These are phyloP conservation scores for Violaceomyces palustris DNA, from an alignment of 1,284 basidiomycete genomes.

Conservation along the genomic window DNA sequence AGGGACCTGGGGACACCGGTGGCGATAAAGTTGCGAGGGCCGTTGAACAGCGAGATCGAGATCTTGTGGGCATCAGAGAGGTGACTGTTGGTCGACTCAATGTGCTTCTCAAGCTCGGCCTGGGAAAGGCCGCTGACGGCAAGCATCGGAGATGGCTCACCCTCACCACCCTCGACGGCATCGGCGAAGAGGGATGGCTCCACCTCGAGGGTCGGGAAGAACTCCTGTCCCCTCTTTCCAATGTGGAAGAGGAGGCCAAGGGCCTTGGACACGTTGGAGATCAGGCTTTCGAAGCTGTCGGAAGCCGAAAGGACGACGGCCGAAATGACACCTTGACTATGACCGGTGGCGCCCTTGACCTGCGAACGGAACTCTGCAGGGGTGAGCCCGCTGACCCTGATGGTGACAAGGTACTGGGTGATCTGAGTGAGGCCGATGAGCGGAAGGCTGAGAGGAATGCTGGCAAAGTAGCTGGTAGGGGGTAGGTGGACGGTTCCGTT, in stretches of 20 bases:
- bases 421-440: slow-evolving; percentile 95
- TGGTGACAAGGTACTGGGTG: slow-evolving; percentile 79
- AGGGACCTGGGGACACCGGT: slow-evolving; percentile 88
- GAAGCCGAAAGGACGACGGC: slow-evolving; percentile 81
- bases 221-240: slow-evolving; percentile 85
- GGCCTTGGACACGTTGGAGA: slow-evolving; percentile 73
- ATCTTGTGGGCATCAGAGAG: slow-evolving; percentile 72
- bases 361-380: slow-evolving; percentile 74
- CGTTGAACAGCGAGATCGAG: slow-evolving; percentile 83
- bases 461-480: slow-evolving; percentile 79
- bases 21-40: slow-evolving; percentile 82
- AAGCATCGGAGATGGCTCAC: slow-evolving; percentile 87
- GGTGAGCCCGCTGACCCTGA: slow-evolving; percentile 67
- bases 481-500: slow-evolving; percentile 67
- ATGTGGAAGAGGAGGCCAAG: slow-evolving; percentile 88
- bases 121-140: slow-evolving; percentile 76
- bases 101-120: slow-evolving; percentile 68
- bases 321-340: slow-evolving; percentile 92
- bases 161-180: slow-evolving; percentile 85
- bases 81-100: slow-evolving; percentile 81
- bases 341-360: slow-evolving; percentile 83
- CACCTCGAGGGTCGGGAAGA: slow-evolving; percentile 87
- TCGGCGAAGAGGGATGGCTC: slow-evolving; percentile 84
- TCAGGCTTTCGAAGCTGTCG: slow-evolving; percentile 67
- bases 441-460: slow-evolving; percentile 89